Conservation (phyloP, 169 alveolate species). For the Cryptosporidium ubiquitum region DNA sequence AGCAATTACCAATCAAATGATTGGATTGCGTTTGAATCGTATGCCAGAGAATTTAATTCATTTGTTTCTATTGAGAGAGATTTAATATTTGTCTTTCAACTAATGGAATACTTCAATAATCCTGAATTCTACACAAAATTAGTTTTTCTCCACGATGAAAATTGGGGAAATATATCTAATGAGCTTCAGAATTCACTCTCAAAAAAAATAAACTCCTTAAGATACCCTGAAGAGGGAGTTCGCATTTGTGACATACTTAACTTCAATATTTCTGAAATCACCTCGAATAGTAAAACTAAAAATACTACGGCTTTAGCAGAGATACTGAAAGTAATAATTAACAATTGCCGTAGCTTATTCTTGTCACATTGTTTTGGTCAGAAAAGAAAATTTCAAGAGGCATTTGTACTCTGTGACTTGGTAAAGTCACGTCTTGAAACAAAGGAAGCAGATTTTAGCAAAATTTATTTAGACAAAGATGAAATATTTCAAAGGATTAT, state of each 20-base stretch:
- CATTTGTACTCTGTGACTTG: conserved; percentile 49
- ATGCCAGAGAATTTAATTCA: conserved; percentile 15
- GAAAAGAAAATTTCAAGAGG: conserved; percentile 54
- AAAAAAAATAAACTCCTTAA: neutral
- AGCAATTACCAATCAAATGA: neutral
- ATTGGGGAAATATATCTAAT: neutral
- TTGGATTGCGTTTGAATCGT: conserved; percentile 39
- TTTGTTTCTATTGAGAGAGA: conserved; percentile 64
- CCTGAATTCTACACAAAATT: conserved; percentile 17
- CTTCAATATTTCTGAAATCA: conserved; percentile 30
- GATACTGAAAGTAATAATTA: neutral
- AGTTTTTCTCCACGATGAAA: neutral
- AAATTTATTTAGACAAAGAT: neutral
- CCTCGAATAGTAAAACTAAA: neutral
- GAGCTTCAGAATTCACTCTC: neutral
- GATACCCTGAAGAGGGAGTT: conserved; percentile 67
- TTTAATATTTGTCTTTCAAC: conserved; percentile 21
- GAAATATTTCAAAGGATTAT: conserved; percentile 32
- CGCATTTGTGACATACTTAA: conserved; percentile 50
- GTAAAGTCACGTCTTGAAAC: conserved; percentile 52
- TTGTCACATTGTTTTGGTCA: conserved; percentile 46
- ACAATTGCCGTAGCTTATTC: conserved; percentile 44
- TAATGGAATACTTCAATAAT: conserved; percentile 19
- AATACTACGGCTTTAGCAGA: neutral
- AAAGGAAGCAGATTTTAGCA: neutral